phyloP scores from a whole-genome alignment of 2,329 filamentous ascomycete species.

The Colletotrichum eleusines region DNA sequence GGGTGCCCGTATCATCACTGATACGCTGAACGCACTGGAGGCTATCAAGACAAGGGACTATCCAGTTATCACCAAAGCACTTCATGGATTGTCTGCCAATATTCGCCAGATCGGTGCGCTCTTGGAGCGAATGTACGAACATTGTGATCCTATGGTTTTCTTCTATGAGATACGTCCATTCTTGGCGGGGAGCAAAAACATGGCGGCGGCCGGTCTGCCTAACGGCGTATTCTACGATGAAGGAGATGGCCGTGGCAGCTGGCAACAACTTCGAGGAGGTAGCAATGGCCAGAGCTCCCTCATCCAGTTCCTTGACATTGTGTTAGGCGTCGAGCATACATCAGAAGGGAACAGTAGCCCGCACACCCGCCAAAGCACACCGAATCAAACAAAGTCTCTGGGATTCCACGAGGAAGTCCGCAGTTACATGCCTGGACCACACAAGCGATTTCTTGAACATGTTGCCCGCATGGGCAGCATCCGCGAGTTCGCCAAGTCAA shows the following conservation, averaged over 20 bases:
- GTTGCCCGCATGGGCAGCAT: conserved; percentile 80
- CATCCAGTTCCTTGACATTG: conserved; percentile 92
- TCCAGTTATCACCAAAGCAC: conserved; percentile 69
- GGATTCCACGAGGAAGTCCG: conserved; percentile 77
- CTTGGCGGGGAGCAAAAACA: conserved; percentile 92
- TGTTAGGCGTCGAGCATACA: conserved; percentile 83
- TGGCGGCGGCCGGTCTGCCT: conserved; percentile 85
- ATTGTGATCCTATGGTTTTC: conserved; percentile 87
- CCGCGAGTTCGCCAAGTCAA: conserved; percentile 71
- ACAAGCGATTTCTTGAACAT: conserved; percentile 81
- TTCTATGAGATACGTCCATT: conserved; percentile 91
- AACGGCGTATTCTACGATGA: conserved; percentile 88
- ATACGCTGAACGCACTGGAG: conserved; percentile 82
- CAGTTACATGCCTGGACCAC: conserved; percentile 89
- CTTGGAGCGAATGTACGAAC: conserved; percentile 88
- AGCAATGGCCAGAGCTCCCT: conserved; percentile 94
- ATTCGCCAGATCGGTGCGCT: conserved; percentile 76
- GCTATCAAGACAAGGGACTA: conserved; percentile 74
- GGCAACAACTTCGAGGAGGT: conserved; percentile 85
- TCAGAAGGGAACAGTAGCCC: conserved; percentile 53
- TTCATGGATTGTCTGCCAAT: conserved; percentile 74
- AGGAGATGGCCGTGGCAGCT: conserved; percentile 73
- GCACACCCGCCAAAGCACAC: conserved; percentile 42
- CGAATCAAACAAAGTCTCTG: conserved; percentile 41
- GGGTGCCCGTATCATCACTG: conserved; percentile 78